These are phyloP conservation scores for Echinosophora koreensis DNA, from an alignment of 306 rosid species.

Conservation along the genomic window DNA sequence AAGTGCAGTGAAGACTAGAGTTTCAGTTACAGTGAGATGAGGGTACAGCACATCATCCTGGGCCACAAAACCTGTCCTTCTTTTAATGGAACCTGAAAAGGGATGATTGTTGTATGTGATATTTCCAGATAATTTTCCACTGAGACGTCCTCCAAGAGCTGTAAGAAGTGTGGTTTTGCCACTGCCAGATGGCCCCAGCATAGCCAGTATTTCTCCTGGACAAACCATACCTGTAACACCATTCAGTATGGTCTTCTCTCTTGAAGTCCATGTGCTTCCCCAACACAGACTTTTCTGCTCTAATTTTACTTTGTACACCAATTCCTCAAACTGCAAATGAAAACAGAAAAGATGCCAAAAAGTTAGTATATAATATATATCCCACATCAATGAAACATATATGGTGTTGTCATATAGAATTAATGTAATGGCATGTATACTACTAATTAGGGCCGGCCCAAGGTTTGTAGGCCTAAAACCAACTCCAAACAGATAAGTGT, in stretches of 20 bases:
- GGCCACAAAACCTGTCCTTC: constrained; percentile 81
- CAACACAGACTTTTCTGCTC: constrained; percentile 53
- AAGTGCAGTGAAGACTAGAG: constrained; percentile 81
- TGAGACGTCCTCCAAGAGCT: constrained; percentile 82
- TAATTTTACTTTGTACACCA: constrained; percentile 70
- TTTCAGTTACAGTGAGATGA: constrained; percentile 80
- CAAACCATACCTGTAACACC: constrained; percentile 74
- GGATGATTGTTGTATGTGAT: constrained; percentile 70
- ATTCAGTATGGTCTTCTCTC: constrained; percentile 69
- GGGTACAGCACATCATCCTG: constrained; percentile 85
- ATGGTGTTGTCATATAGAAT: neutral
- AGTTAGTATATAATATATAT: neutral
- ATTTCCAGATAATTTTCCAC: constrained; percentile 68
- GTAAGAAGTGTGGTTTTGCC: constrained; percentile 90
- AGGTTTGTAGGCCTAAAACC: too few relatives aligned
- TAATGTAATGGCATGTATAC: constrained; percentile 4
- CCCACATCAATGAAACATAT: constrained; percentile 7
- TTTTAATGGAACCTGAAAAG: constrained; percentile 66
- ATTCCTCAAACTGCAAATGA: constrained; percentile 76
- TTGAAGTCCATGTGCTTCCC: constrained; percentile 44
- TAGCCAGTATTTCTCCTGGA: constrained; percentile 85
- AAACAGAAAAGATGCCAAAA: neutral
- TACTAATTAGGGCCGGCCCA: too few relatives aligned
- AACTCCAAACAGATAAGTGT: too few relatives aligned
- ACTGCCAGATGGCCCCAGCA: constrained; percentile 93